Base-by-base conservation (phyloP, 257 asterid genomes). In the Plectranthus barbatus region DNA sequence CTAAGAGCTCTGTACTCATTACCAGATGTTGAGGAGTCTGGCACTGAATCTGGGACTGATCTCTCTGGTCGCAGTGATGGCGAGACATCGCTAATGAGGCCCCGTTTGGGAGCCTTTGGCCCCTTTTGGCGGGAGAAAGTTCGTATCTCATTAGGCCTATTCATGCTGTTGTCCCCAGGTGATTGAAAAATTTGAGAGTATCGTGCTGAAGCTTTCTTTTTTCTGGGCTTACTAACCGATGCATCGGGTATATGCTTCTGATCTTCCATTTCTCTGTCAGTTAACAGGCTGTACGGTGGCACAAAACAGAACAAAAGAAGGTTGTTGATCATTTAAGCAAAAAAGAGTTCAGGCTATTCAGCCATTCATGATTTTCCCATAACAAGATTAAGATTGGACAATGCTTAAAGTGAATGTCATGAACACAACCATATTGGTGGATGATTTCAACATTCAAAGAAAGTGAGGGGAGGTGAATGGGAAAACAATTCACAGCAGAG, bases 1-100 rank as follows among this genome's bases (percentile, higher is more conserved):
- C 96, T 83, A n/a, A 88, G 79, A 42, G 82, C 81, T 60, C 95
- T 74, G 68, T 84, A 91, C 18, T 81, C 93, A 41, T 82, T 75
- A n/a, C 81, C 95, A 17, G 79, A 65, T 10, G 79, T 46, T 17
- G 87, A 74, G 7, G 86, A 52, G 55, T 85, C 88, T 7, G 68
- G 69, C 26, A 70, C 31, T 10, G 81, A 70, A 34, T 83, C 86
- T 9, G 80, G 78, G 51, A 54, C 60, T 24, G 68, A 73, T 79
- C 67, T 77, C 48, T 77, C 88, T 17, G 73, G 68, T 31, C 60
- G 82, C 64, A n/a, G n/a, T n/a, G 72, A 40, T 33, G 73, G 75
- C 20, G 86, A 59, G 33, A 66, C 65, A 31, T 68, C 82, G 34
- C 57, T 72, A n/a, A n/a, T n/a, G n/a, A n/a, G n/a, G n/a, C n/a